Base-by-base conservation (phyloP, 2,329 filamentous ascomycete species). In the Diplodia mutila region DNA sequence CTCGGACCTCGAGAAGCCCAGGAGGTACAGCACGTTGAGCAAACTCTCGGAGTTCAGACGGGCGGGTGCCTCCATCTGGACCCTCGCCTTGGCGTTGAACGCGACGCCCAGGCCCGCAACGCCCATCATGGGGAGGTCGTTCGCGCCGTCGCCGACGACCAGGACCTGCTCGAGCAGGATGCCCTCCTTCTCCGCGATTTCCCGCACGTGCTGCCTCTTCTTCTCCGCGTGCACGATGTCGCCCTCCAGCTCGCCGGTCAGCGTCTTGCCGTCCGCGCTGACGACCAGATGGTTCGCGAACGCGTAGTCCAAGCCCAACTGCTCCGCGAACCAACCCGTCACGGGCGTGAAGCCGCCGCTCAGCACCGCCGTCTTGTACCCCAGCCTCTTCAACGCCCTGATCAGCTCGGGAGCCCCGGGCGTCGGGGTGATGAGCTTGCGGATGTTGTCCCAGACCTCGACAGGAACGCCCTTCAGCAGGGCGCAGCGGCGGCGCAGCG, bases 331-430 rank as follows among this genome's bases (percentile, higher is more conserved):
- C 92, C 94, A 98, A 67, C 88, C 85, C 0, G 95, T 96, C 70
- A 98, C 82, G 0, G 94, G 94, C 70, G 92, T 88, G 80, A 99
- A 99, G 0, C 95, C 95, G 53, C 95, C 95, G 39, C 93, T 97
- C 37, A 97, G 81, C 5, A 99, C 94, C 0, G 94, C 95, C 1
- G 93, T 93, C 80, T 92, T 94, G 79, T 91, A 90, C 8, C 94
- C 94, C 5, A 97, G 81, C 25, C 86, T 84, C 79, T 91, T 93
- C 63, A 99, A 82, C 0, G 89, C 90, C 69, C 80, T 85, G 70
- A 97, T 85, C 21, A 98, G 84, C 70, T 92, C 87, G 21, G 84
- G 86, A 1, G 93, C 94, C 7, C 95, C 95, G 12, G 88, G 88
- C 0, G 95, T 96, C 61, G 97, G 89, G 27, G 91, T 90, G 65